Percentiles rank a stretch among this genome's conserved stretches.
Evolutionary conservation across 2,329 filamentous ascomycete genomes (phyloP).

Genomic region (Xylaria sp.): DNA sequence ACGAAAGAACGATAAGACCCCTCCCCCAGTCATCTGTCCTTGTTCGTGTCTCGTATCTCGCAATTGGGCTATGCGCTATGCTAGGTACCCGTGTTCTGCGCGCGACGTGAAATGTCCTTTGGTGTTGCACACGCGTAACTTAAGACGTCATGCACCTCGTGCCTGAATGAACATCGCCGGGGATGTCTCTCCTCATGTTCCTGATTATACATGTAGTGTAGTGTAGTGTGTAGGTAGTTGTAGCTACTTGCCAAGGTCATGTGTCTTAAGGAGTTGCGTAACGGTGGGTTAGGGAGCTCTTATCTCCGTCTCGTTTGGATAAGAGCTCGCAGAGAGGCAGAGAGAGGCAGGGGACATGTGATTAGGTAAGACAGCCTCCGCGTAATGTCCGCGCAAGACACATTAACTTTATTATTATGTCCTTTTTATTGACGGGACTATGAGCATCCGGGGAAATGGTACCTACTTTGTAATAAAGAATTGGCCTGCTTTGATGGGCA

Average conservation of each 20-base stretch:
- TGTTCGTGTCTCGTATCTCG: slow-evolving; percentile 1
- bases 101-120: background rate
- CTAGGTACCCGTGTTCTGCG: background rate
- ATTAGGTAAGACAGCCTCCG: slow-evolving; percentile 13
- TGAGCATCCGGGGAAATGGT: background rate
- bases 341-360: background rate
- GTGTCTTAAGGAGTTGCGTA: background rate
- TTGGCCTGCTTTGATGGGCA: background rate
- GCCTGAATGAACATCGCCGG: slow-evolving; percentile 1
- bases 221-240: no score
- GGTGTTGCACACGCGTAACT: slow-evolving; percentile 6
- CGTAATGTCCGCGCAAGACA: slow-evolving; percentile 30
- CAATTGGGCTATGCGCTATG: background rate
- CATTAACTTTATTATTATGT: background rate
- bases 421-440: slow-evolving; percentile 1
- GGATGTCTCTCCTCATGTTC: slow-evolving; percentile 8
- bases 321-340: background rate
- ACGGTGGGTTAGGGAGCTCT: slow-evolving; percentile 8
- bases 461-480: background rate
- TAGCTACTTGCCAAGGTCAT: background rate
- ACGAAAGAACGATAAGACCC: background rate
- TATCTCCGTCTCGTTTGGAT: slow-evolving; percentile 23
- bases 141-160: slow-evolving; percentile 8
- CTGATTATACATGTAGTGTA: background rate
- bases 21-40: background rate